phyloP scores from a whole-genome alignment of 2,329 filamentous ascomycete species.

The Sporothrix schenckii region DNA sequence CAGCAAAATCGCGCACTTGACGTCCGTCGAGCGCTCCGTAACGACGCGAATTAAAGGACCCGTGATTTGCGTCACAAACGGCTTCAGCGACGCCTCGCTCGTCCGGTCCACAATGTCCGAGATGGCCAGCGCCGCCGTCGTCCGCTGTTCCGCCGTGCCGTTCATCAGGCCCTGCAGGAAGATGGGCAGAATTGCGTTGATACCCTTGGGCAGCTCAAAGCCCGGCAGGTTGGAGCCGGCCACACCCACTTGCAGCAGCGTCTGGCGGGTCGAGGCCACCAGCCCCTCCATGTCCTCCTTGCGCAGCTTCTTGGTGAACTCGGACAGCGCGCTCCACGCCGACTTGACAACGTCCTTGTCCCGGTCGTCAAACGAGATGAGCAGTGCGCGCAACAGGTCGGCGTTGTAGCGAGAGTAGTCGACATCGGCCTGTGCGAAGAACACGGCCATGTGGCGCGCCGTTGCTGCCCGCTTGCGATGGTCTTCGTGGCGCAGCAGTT shows the following conservation, averaged over 20 bases:
- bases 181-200: conserved; percentile 93
- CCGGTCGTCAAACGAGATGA: conserved; percentile 88
- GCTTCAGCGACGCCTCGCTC: conserved; percentile 81
- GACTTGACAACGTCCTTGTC: conserved; percentile 85
- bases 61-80: conserved; percentile 96
- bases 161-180: conserved; percentile 99
- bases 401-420: conserved; percentile 97
- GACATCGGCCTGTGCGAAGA: conserved; percentile 77
- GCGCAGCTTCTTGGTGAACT: conserved; percentile 83
- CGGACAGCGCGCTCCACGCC: conserved; percentile 82
- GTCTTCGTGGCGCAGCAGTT: conserved; percentile 88
- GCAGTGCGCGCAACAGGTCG: conserved; percentile 85
- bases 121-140: conserved; percentile 87
- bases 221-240: conserved; percentile 81
- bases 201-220: conserved; percentile 92
- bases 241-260: conserved; percentile 85
- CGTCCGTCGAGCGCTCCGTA: conserved; percentile 91
- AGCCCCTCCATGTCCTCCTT: conserved; percentile 99
- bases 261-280: conserved; percentile 81
- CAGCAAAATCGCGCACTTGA: conserved; percentile 91
- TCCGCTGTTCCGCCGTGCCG: conserved; percentile 87
- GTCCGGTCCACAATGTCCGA: conserved; percentile 95
- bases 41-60: conserved; percentile 97
- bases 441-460: conserved; percentile 77
- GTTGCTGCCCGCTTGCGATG: conserved; percentile 79